Evolutionary conservation across 352 stramenopile species (phyloP).

Genomic region (Globisporangium megalacanthum): DNA sequence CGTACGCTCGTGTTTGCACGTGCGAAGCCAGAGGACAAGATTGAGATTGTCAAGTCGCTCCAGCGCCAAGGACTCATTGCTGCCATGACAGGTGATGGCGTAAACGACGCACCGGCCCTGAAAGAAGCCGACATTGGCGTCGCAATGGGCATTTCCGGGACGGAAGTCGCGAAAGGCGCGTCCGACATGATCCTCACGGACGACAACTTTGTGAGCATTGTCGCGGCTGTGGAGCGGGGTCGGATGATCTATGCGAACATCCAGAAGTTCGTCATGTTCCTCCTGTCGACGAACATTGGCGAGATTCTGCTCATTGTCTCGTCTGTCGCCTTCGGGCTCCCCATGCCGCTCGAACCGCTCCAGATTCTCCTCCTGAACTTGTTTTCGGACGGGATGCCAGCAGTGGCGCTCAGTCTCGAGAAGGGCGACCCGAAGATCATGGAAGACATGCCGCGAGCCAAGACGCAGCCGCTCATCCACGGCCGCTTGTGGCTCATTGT

Average conservation of each 20-base stretch:
- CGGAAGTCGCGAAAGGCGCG: conserved; percentile 97
- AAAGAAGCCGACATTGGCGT: conserved; percentile 96
- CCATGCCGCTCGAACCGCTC: conserved; percentile 90
- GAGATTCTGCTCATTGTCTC: conserved; percentile 88
- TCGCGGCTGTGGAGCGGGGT: conserved; percentile 94
- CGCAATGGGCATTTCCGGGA: conserved; percentile 97
- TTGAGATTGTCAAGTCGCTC: conserved; percentile 94
- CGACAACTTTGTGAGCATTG: conserved; percentile 98
- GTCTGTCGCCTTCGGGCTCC: conserved; percentile 50
- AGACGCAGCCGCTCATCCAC: conserved; percentile 46
- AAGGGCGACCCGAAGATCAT: conserved; percentile 65
- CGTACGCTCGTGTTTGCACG: conserved; percentile 90
- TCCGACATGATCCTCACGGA: conserved; percentile 98
- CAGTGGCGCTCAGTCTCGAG: conserved; percentile 65
- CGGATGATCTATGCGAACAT: conserved; percentile 98
- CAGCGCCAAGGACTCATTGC: conserved; percentile 86
- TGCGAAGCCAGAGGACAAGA: conserved; percentile 94
- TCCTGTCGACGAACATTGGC: conserved; percentile 96
- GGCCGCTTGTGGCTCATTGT: conserved; percentile 66
- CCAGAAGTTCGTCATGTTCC: conserved; percentile 98
- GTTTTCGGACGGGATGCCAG: conserved; percentile 94
- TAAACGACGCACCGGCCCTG: conserved; percentile 96
- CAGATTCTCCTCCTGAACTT: conserved; percentile 99
- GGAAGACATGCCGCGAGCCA: conserved; percentile 49
- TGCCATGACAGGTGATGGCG: conserved; percentile 97